Conservation (phyloP, 2,329 filamentous ascomycete genomes). For the Fusarium mangiferae region DNA sequence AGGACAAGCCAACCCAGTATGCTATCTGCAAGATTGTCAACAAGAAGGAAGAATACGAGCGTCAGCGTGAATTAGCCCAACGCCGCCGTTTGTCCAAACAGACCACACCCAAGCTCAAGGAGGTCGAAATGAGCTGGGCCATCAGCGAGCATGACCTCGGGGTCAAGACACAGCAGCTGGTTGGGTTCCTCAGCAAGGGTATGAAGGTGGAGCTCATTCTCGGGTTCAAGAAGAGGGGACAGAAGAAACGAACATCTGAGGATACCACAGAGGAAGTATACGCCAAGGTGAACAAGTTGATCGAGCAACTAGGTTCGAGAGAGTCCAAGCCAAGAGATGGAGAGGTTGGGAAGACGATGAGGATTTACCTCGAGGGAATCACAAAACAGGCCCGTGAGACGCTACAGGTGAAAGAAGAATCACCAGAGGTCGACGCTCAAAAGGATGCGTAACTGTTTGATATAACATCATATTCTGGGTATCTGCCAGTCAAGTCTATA, state of each 20-base stretch:
- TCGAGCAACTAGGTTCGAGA: conserved; percentile 51
- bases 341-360: conserved; percentile 55
- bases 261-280: conserved; percentile 72
- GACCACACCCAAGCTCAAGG: conserved; percentile 67
- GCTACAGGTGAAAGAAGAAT: not conserved
- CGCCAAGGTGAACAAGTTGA: conserved; percentile 48
- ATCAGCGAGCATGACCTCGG: conserved; percentile 80
- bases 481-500: conserved; percentile 36
- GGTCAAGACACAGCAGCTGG: conserved; percentile 75
- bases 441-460: not conserved
- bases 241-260: conserved; percentile 64
- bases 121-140: conserved; percentile 90
- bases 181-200: conserved; percentile 77
- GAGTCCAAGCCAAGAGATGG: conserved; percentile 60
- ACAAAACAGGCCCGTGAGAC: conserved; percentile 16
- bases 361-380: conserved; percentile 56
- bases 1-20: conserved; percentile 39
- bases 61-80: conserved; percentile 55
- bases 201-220: conserved; percentile 79
- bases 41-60: conserved; percentile 61
- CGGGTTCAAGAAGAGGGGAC: conserved; percentile 69
- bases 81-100: conserved; percentile 56
- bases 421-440: not conserved
- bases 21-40: conserved; percentile 79
- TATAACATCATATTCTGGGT: conserved; percentile 38